A percentile compares a stretch with the other conserved stretches of the same genome.
phyloP scores from a whole-genome alignment of 2,329 filamentous ascomycete species.

The Verticillium alfalfae region DNA sequence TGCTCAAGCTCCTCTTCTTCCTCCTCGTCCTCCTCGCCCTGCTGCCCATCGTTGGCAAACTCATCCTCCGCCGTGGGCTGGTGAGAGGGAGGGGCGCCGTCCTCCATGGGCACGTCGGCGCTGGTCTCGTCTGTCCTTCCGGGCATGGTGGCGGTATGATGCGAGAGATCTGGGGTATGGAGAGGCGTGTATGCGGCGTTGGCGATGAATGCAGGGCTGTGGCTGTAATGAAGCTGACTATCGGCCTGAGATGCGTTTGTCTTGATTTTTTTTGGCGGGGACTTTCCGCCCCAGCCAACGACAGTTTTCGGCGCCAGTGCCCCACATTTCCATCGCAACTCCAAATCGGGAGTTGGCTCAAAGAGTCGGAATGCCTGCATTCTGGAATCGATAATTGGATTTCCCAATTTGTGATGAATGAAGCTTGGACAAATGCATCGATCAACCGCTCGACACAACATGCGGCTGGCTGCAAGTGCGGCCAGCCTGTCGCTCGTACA shows the following conservation, averaged over 20 bases:
- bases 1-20: constrained; percentile 47
- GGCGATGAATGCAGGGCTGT: neutral
- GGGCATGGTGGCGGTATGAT: constrained; percentile 26
- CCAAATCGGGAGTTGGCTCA: neutral
- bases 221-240: neutral
- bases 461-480: too few relatives aligned
- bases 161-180: neutral
- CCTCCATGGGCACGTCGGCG: constrained; percentile 27
- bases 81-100: constrained; percentile 23
- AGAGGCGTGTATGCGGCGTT: neutral
- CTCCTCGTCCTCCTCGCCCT: constrained; percentile 33
- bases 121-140: constrained; percentile 36
- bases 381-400: neutral
- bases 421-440: too few relatives aligned
- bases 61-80: constrained; percentile 25
- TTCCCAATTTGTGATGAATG: too few relatives aligned
- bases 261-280: neutral
- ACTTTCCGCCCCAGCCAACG: neutral
- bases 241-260: neutral
- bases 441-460: too few relatives aligned
- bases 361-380: neutral
- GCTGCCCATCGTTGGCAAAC: constrained; percentile 24
- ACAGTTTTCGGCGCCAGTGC: neutral
- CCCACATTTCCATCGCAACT: neutral
- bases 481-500: too few relatives aligned